Base-by-base conservation (phyloP, 1,284 basidiomycete genomes). In the Waitea zeae region DNA sequence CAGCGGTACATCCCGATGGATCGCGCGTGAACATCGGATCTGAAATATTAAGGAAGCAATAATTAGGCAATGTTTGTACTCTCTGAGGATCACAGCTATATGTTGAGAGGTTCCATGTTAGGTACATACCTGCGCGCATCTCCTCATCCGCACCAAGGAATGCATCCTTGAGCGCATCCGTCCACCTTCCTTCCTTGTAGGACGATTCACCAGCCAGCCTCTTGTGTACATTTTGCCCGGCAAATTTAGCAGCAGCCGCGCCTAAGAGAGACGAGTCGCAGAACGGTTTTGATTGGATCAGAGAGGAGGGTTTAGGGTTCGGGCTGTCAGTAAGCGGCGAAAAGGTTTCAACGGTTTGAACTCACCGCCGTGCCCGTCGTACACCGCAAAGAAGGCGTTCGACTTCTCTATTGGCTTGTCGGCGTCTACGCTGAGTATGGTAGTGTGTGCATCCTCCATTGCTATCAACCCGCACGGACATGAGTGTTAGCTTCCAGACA, bases 401-500 rank as follows among this genome's bases (percentile, higher is more conserved):
- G 64, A 62, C 18, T 69, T 62, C 3, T 59, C 48, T n/a, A n/a
- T n/a, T 30, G 56, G 55, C 38, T 51, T 54, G 15, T 56, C 59
- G 22, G 62, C 61, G 37, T 75, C 75, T 37, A 84, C 56, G 40
- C 70, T 61, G 28, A 97, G 62, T 19, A 88, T 61, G 34, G 77
- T 69, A n/a, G 88, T 68, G 57, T 98, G 95, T 2, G 93, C 78
- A 52, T 99, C 95, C 60, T 99, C 95, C 95, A 99, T 98, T 47
- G 79, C 87, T 92, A 51, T 9, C 24, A 26, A 26, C 24, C 24
- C 7, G 24, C 24, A n/a, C 9, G 9, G 9, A n/a, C 24, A 26
- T n/a, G n/a, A n/a, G n/a, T 26, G 24, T 9, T n/a, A 9, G 7
- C 9, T n/a, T 9, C n/a, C 9, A n/a, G n/a, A 26, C 24, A 26